Evolutionary conservation across 2,329 filamentous ascomycete species (phyloP).

Genomic region (Monascus ruber): DNA sequence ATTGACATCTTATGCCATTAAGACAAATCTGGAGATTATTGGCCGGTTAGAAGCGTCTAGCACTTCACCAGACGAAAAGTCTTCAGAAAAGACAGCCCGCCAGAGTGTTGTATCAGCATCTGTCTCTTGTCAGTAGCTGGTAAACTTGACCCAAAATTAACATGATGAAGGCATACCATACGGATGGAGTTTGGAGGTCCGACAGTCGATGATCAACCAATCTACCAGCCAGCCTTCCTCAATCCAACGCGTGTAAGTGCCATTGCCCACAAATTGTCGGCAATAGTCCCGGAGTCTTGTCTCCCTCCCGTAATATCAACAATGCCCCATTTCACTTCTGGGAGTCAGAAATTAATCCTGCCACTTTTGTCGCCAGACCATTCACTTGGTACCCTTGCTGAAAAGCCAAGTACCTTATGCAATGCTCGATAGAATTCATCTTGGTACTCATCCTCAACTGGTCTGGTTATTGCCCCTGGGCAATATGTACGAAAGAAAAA

Average conservation of each 20-base stretch:
- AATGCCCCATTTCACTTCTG: conserved; percentile 7
- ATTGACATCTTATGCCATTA: not conserved
- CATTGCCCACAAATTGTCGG: conserved; percentile 4
- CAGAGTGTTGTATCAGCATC: conserved; percentile 3
- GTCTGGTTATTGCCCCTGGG: not conserved
- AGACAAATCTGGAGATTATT: not conserved
- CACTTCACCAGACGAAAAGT: conserved; percentile 3
- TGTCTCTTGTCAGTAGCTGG: not conserved
- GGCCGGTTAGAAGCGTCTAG: conserved; percentile 1
- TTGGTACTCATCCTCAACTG: conserved; percentile 5
- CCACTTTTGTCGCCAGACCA: conserved; percentile 5
- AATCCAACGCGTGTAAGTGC: conserved; percentile 6
- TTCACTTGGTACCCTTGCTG: conserved; percentile 4
- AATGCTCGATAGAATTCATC: conserved; percentile 7
- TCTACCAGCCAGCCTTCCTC: conserved; percentile 4
- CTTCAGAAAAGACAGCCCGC: conserved; percentile 4
- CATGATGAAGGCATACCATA: not conserved
- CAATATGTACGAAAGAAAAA: not conserved
- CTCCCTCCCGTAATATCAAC: conserved; percentile 9
- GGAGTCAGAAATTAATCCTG: conserved; percentile 8
- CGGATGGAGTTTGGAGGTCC: conserved; percentile 1
- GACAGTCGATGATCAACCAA: conserved; percentile 10
- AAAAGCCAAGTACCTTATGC: conserved; percentile 2
- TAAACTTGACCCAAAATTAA: not conserved
- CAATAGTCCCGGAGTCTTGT: conserved; percentile 6